These are phyloP conservation scores for Vinca major DNA, from an alignment of 305 asterid genomes.

Conservation along the genomic window DNA sequence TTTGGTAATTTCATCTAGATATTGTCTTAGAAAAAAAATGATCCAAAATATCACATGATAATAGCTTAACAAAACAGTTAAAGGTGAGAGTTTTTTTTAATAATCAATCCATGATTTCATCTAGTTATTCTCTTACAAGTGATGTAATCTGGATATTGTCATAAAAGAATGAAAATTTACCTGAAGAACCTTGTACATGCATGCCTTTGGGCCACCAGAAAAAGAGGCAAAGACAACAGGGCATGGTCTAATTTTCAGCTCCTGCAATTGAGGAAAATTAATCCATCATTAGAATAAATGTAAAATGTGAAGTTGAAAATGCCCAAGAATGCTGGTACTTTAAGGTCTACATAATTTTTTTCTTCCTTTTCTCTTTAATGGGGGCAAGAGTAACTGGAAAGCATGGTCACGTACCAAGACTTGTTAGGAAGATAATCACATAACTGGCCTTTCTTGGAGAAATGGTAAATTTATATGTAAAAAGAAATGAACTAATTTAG, in stretches of 20 bases:
- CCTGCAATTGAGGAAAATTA: slow-evolving; percentile 31
- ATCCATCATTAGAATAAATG: background rate
- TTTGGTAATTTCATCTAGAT: background rate
- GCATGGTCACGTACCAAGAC: background rate
- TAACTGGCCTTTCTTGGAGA: background rate
- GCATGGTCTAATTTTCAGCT: slow-evolving; percentile 69
- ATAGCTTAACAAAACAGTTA: background rate
- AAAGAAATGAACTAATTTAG: background rate
- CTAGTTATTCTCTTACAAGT: background rate
- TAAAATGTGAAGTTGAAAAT: background rate
- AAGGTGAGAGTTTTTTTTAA: background rate
- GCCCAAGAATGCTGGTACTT: background rate
- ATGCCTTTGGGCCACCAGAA: slow-evolving; percentile 92
- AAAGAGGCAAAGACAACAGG: slow-evolving; percentile 89
- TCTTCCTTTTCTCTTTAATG: background rate
- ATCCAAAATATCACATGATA: background rate
- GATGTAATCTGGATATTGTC: background rate
- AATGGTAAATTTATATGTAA: background rate
- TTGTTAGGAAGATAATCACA: background rate
- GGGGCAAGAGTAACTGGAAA: background rate
- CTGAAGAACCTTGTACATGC: slow-evolving; percentile 92
- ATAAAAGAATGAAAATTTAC: slow-evolving; percentile 29
- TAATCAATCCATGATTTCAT: background rate
- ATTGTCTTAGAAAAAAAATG: background rate
- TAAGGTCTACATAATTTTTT: background rate